Conservation (phyloP, 257 asterid genomes). For the Rubia yunnanensis region DNA sequence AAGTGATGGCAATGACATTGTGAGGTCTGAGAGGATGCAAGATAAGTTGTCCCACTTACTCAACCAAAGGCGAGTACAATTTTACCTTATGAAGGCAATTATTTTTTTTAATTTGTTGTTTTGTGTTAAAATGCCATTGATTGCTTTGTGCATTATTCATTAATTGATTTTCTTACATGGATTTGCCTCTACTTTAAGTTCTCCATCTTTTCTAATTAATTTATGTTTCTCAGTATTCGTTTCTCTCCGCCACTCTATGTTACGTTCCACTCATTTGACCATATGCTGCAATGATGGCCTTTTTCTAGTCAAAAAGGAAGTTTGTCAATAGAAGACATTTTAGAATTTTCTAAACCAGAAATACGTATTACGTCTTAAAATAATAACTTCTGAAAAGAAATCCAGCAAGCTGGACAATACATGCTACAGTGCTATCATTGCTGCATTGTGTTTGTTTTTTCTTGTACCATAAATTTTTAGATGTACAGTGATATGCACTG, state of each 20-base stretch:
- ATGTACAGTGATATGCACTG: neutral
- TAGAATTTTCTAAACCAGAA: neutral
- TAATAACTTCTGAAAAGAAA: neutral
- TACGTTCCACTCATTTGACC: neutral
- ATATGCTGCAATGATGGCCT: neutral
- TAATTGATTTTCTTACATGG: neutral
- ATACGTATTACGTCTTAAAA: neutral
- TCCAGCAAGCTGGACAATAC: neutral
- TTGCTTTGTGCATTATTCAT: neutral
- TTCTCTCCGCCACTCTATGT: neutral
- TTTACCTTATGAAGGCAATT: neutral
- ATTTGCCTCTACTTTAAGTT: neutral
- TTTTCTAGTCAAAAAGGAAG: neutral
- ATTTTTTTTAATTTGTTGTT: neutral
- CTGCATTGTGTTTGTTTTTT: neutral
- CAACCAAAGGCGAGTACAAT: slow-evolving; percentile 47
- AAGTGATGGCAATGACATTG: slow-evolving; percentile 45
- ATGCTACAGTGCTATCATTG: neutral
- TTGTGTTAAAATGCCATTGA: slow-evolving; percentile 1
- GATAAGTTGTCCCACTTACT: slow-evolving; percentile 43
- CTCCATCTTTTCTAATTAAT: neutral
- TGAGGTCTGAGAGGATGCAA: slow-evolving; percentile 81
- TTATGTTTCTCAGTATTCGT: neutral
- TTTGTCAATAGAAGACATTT: neutral
- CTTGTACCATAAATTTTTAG: neutral